Percentiles rank a stretch among this genome's conserved stretches.
Conservation (phyloP, 441 rosid species). For the Adansonia madagascariensis region DNA sequence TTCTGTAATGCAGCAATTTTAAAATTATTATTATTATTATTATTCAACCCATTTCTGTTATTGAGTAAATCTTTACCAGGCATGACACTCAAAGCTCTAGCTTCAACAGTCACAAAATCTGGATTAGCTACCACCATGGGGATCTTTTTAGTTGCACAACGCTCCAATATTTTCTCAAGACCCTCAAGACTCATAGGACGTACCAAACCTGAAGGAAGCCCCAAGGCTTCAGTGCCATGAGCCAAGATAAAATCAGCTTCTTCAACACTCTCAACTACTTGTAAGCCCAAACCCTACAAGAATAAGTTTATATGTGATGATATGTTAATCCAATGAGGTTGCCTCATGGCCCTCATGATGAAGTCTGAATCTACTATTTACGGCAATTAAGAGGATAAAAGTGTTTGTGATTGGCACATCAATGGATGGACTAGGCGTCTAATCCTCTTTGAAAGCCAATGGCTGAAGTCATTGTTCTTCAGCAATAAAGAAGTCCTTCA, state of each 20-base stretch:
- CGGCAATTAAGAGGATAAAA: neutral
- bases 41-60: neutral
- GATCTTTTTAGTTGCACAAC: slow-evolving; percentile 63
- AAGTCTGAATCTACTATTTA: neutral
- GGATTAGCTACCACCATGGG: slow-evolving; percentile 97
- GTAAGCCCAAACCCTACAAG: slow-evolving; percentile 69
- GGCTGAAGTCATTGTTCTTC: slow-evolving; percentile 2
- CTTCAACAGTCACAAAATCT: slow-evolving; percentile 90
- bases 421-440: neutral
- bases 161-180: slow-evolving; percentile 78
- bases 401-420: neutral
- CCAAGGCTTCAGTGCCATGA: slow-evolving; percentile 70
- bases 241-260: slow-evolving; percentile 91
- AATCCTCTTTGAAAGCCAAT: neutral
- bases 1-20: neutral
- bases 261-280: slow-evolving; percentile 68
- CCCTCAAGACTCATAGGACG: slow-evolving; percentile 61
- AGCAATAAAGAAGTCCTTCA: slow-evolving; percentile 1
- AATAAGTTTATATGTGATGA: slow-evolving; percentile 16
- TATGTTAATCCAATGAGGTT: neutral
- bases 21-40: neutral
- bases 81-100: slow-evolving; percentile 77
- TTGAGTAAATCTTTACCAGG: slow-evolving; percentile 58
- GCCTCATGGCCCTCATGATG: neutral
- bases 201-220: slow-evolving; percentile 61